These are phyloP conservation scores for Skeletonema grethae DNA, from an alignment of 108 stramenopile species.

Conservation along the genomic window DNA sequence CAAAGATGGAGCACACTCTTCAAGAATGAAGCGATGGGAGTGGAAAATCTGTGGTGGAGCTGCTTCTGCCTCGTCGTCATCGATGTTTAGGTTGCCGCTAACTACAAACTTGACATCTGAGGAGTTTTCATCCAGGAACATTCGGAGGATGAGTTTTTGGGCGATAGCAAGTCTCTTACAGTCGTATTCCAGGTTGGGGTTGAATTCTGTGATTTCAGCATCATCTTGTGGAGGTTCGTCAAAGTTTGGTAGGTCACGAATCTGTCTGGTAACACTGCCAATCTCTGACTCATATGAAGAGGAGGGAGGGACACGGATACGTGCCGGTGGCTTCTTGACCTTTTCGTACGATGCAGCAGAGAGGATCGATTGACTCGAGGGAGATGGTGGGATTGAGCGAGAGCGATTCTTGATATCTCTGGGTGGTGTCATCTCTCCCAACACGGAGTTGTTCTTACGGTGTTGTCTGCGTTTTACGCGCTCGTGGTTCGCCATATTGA, in stretches of 20 bases:
- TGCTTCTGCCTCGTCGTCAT: neutral
- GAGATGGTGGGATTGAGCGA: neutral
- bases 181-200: neutral
- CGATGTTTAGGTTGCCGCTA: neutral
- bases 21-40: constrained; percentile 9
- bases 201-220: neutral
- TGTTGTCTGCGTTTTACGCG: neutral
- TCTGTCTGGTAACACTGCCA: neutral
- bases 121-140: constrained; percentile 8
- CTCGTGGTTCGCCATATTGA: neutral
- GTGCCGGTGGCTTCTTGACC: neutral
- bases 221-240: neutral
- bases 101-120: constrained; percentile 5
- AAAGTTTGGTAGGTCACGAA: neutral
- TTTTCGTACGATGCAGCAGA: neutral
- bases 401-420: neutral
- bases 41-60: neutral
- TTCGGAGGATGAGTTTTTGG: constrained; percentile 4
- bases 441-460: neutral
- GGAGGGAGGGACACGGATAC: neutral
- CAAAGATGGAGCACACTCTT: constrained; percentile 4
- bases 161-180: neutral
- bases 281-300: neutral
- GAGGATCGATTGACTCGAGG: neutral
- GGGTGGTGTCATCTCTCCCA: neutral